Percentiles rank a stretch among this genome's conserved stretches.
Conservation (phyloP, 768 basidiomycete species). For the Gymnopilus junonius region DNA sequence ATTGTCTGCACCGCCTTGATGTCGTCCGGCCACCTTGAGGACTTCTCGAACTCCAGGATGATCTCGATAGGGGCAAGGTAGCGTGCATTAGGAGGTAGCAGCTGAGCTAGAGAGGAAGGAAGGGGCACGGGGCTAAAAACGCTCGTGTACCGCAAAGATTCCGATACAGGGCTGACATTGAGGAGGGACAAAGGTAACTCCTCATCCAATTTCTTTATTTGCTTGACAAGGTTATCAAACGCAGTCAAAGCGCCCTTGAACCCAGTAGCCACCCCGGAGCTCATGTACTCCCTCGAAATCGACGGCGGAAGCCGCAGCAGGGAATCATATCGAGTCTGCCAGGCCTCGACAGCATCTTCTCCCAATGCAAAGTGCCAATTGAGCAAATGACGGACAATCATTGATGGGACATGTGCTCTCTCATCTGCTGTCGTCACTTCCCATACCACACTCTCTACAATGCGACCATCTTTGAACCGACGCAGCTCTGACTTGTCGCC, state of each 20-base stretch:
- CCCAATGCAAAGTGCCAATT: conserved; percentile 74
- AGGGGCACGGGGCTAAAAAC: conserved; percentile 82
- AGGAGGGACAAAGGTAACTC: conserved; percentile 79
- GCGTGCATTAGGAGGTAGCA: conserved; percentile 61
- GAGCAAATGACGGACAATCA: conserved; percentile 78
- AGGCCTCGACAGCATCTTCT: conserved; percentile 52
- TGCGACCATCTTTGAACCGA: conserved; percentile 95
- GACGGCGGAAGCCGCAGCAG: conserved; percentile 62
- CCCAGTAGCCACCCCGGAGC: conserved; percentile 49
- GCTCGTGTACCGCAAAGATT: conserved; percentile 81
- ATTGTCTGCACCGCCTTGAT: conserved; percentile 90
- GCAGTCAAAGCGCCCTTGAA: conserved; percentile 78
- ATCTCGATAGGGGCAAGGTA: conserved; percentile 75
- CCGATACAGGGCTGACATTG: conserved; percentile 75
- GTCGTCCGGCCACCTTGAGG: conserved; percentile 94
- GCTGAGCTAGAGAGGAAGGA: conserved; percentile 51
- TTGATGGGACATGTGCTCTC: conserved; percentile 73
- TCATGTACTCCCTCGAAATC: conserved; percentile 49
- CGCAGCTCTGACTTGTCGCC: conserved; percentile 90
- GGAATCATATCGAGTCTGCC: conserved; percentile 63
- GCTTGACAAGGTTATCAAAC: conserved; percentile 78
- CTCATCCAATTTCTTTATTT: conserved; percentile 73
- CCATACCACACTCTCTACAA: conserved; percentile 96
- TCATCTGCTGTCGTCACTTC: conserved; percentile 82
- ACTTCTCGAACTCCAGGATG: conserved; percentile 90